Evolutionary conservation across 495 filamentous ascomycete genomes (phyloP), one percentile per base, ranked within the genome.

Genomic region (Aspergillus ellipticus): DNA sequence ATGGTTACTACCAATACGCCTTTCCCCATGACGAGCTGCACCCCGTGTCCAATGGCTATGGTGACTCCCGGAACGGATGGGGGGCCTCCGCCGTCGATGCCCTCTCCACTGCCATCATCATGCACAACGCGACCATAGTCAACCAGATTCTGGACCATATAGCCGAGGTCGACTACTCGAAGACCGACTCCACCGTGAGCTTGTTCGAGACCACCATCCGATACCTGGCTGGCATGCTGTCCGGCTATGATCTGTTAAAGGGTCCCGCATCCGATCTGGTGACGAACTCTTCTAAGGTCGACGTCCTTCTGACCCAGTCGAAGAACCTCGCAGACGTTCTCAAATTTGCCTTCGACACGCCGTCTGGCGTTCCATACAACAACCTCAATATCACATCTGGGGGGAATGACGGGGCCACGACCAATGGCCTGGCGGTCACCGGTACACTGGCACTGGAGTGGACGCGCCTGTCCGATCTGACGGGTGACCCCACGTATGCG

Each of bases 191-290:
- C 13, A 31, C 54, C 29, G 83, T 95, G 57, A 91, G 86, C 53
- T 72, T 96, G 26, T 96, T 96, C 56, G 90, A 96, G 71, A 96
- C 90, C 2, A 95, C 89, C 2, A 96, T 96, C 62, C 86, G 90
- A 4, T 96, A 95, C 60, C 73, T 96, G 3, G 90, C 77, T 15
- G 91, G 91, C 16, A 75, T 96, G 59, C 59, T 95, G 41, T 89
- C 91, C 8, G 91, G 84, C 6, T 91, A 94, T 66, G 91, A 95
- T 64, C 79, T 96, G 59, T 70, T 96, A 22, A 88, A 69, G 7
- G 89, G 88, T 0, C 89, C 89, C 6, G 74, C 88, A 24, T 67
- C 80, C n/a, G 51, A 78, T 11, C 66, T 87, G 49, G 75, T 71
- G 8, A 57, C 65, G 21, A 73, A 82, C 39, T 49, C 69, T 4